Evolutionary conservation across 495 filamentous ascomycete species (phyloP), one percentile per base, ranked within the genome.

Genomic region (Delitschia confertaspora): DNA sequence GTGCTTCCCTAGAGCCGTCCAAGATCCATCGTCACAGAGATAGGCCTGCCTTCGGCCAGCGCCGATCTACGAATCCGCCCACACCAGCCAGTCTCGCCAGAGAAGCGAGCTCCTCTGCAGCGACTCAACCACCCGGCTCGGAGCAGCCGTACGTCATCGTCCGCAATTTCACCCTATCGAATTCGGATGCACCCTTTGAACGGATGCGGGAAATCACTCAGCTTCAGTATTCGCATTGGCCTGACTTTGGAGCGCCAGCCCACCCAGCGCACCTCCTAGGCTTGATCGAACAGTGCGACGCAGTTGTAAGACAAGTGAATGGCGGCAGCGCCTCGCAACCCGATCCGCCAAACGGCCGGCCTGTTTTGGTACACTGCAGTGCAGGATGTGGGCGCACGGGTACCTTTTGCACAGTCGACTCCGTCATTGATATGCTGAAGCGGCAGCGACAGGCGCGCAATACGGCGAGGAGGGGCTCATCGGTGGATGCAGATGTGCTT

Each of bases 311-410:
- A 13, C 54, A 63, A 14, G 62, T 49, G 19, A 55, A 58, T 48
- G 47, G 33, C 14, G 43, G 40, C 57, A 32, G 37, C 46, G 7
- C 47, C 57, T 42, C 60, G 69, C 44, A 45, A 10, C 74, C 80
- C 0, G 78, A 83, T 35, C 68, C 72, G 0, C 57, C 62, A 0
- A 64, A 66, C 6, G 67, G 67, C 47, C 62, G 85, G 27, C 88
- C 91, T 11, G 73, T 94, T 36, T 64, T 98, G 14, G 93, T 98
- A 3, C 91, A 98, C 62, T 98, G 91, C 66, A 88, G 83, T 42
- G 91, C 91, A 2, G 91, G 91, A 0, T 98, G 91, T 64, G 91
- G 91, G 3, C 79, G 91, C 4, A 98, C 91, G 0, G 91, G 91
- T 3, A 85, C 93, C 0, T 98, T 98, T 49, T 98, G 91, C 61